phyloP scores from a whole-genome alignment of 1,284 basidiomycete species.

The Leccinum subrobustum region DNA sequence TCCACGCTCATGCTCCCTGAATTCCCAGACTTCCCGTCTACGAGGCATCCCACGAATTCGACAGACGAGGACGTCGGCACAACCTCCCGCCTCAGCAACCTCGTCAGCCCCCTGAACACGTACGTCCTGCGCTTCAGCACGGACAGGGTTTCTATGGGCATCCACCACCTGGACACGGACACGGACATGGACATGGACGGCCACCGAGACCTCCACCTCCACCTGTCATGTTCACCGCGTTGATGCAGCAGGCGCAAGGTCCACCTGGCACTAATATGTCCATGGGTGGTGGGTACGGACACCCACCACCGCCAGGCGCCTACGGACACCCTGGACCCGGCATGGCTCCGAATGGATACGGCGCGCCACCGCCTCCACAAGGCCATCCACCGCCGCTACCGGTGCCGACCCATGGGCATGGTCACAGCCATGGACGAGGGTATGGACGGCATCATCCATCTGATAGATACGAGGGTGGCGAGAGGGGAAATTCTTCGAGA shows the following conservation, averaged over 20 bases:
- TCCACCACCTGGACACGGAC: too few species aligned
- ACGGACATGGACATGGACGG: too few species aligned
- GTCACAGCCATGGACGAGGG: conserved; percentile 10
- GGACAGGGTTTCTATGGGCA: too few species aligned
- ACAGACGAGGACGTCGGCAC: conserved; percentile 68
- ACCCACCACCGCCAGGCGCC: conserved; percentile 6
- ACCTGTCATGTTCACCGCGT: too few species aligned
- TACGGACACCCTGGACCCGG: conserved; percentile 16
- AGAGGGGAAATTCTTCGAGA: conserved; percentile 6
- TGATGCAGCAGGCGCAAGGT: too few species aligned
- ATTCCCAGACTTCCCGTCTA: conserved; percentile 69
- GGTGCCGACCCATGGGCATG: conserved; percentile 10
- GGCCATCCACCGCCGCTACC: conserved; percentile 22
- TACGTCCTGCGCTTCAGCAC: too few species aligned
- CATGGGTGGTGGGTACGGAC: conserved; percentile 14
- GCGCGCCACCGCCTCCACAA: conserved; percentile 10
- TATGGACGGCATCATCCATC: conserved; percentile 10
- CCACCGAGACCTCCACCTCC: too few species aligned
- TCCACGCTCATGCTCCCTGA: conserved; percentile 2
- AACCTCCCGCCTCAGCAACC: conserved; percentile 6
- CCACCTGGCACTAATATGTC: neutral
- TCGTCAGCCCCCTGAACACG: too few species aligned
- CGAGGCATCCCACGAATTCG: conserved; percentile 82
- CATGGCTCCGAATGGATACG: conserved; percentile 20
- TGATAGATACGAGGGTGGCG: conserved; percentile 22